Conservation (phyloP, 1,139 yeast genomes). For the Magnusiomyces magnusii region DNA sequence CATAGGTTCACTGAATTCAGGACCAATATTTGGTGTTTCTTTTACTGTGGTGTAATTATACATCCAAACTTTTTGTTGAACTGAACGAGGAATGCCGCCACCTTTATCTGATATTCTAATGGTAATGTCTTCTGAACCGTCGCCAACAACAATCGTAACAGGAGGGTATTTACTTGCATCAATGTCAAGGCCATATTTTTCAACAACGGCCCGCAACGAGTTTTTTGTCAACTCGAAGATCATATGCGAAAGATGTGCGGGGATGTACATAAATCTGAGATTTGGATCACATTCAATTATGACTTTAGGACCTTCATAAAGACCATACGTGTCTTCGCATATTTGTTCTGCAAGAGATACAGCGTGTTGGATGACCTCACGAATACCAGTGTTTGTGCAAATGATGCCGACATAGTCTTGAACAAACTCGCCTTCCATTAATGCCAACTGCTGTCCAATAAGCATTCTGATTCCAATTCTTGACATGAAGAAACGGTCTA, state of each 20-base stretch:
- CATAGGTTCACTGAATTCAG: conserved; percentile 45
- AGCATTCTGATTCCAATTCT: conserved; percentile 82
- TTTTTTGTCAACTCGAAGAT: conserved; percentile 75
- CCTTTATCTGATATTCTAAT: conserved; percentile 78
- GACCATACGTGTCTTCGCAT: conserved; percentile 77
- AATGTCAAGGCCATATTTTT: conserved; percentile 45
- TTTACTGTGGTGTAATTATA: conserved; percentile 72
- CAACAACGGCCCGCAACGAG: conserved; percentile 79
- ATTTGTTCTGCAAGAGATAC: conserved; percentile 78
- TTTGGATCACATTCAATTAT: conserved; percentile 62
- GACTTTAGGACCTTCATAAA: conserved; percentile 74
- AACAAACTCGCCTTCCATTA: conserved; percentile 50
- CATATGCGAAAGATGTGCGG: conserved; percentile 84
- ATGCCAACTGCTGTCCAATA: conserved; percentile 79
- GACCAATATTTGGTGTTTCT: conserved; percentile 51
- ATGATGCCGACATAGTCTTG: conserved; percentile 73
- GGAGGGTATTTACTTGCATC: conserved; percentile 52
- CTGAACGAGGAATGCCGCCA: conserved; percentile 73
- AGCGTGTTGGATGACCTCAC: conserved; percentile 74
- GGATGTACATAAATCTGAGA: conserved; percentile 76
- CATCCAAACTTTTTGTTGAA: conserved; percentile 72
- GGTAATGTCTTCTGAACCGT: conserved; percentile 74
- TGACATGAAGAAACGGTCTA: conserved; percentile 77
- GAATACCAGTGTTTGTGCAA: conserved; percentile 70
- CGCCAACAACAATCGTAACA: conserved; percentile 65